Evolutionary conservation across 2,329 filamentous ascomycete genomes (phyloP), one percentile per base, ranked within the genome.

Genomic region (Sarocladium oryzae): DNA sequence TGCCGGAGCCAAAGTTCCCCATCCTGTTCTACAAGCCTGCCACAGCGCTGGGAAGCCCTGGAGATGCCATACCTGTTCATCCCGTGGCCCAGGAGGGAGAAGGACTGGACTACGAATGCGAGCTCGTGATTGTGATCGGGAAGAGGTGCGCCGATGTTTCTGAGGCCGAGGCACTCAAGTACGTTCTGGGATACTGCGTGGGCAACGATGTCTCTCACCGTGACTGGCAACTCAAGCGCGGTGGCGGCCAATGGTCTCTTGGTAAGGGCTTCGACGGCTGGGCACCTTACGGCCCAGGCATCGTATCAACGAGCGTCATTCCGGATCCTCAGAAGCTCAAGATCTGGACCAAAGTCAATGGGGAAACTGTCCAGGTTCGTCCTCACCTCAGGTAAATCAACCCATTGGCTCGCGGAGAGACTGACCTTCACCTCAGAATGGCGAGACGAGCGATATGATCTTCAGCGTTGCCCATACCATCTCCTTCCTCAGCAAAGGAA

Each of bases 191-290:
- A 4, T 91, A 90, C 62, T 75, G 82, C 2, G 78, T 88, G 30
- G 85, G 86, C 51, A 88, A 92, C 66, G 88, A 92, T 63, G 78
- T 92, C n/a, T 88, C 84, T 10, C 86, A 89, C 67, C 81, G 87
- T 36, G 85, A 88, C 56, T 90, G 85, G 84, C 85, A 89, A 67
- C 66, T 87, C 54, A 78, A 82, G 64, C 76, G 74, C 36, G 84
- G 84, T 15, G 82, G 82, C 15, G 77, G 83, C 1, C 85, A 89
- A 67, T 88, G 85, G 84, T 78, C 76, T 1, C 69, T 87, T 13
- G 85, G 85, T 33, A 89, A 89, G 65, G 82, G 84, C 2, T 89
- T 88, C 56, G 85, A 89, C 65, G 82, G 82, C 56, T 89, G 85
- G 83, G 85, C 84, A 4, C 86, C 85, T 0, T 85, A 80, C 58